Conservation (phyloP, 2,329 filamentous ascomycete genomes). For the Colletotrichum sp. region DNA sequence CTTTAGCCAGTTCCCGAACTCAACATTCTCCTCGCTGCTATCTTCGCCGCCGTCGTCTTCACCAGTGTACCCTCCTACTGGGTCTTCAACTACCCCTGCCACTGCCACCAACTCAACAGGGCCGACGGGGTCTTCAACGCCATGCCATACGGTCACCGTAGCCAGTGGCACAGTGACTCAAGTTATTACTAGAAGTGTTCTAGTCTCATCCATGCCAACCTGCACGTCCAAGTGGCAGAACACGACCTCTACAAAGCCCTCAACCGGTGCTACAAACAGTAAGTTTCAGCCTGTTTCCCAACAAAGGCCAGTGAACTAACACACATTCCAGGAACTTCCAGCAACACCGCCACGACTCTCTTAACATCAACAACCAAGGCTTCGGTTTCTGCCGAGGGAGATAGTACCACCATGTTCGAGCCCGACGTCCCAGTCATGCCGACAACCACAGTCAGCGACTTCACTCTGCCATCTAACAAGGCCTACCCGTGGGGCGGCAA, state of each 20-base stretch:
- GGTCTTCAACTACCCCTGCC: background rate
- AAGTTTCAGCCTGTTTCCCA: background rate
- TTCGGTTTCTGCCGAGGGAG: background rate
- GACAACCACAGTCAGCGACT: slow-evolving; percentile 9
- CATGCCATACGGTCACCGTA: slow-evolving; percentile 17
- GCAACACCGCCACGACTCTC: background rate
- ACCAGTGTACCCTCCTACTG: background rate
- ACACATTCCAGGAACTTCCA: background rate
- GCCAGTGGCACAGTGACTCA: slow-evolving; percentile 17
- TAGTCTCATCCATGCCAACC: background rate
- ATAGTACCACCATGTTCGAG: background rate
- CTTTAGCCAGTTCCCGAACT: background rate
- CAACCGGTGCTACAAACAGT: background rate
- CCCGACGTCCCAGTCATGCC: background rate
- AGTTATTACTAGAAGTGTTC: slow-evolving; percentile 8
- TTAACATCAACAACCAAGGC: slow-evolving; percentile 12
- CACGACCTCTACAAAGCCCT: background rate
- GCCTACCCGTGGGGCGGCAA: slow-evolving; percentile 42
- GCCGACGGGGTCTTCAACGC: background rate
- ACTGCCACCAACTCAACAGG: background rate
- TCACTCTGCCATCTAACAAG: slow-evolving; percentile 30
- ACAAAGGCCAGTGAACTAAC: background rate
- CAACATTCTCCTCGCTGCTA: background rate
- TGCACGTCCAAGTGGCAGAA: slow-evolving; percentile 14
- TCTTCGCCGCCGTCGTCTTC: background rate